Evolutionary conservation across 768 basidiomycete genomes (phyloP), one percentile per base, ranked within the genome.

Genomic region (Cyathus striatus): DNA sequence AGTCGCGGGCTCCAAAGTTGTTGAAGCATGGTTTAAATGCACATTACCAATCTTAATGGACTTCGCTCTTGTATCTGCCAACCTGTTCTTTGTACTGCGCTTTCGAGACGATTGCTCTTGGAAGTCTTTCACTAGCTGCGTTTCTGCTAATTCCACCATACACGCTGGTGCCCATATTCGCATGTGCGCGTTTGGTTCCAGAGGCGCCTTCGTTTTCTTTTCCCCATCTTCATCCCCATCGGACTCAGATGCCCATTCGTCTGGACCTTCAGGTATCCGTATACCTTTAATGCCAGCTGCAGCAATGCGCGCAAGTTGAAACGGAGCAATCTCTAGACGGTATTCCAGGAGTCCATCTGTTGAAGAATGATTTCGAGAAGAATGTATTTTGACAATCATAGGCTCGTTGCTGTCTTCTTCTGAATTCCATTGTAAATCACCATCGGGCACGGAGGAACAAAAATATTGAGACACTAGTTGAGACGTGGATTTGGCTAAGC

Each of bases 161-260:
- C 74, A 81, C 18, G 86, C 89, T 0, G 91, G 87, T 62, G 92
- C 75, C 91, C 91, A 95, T 9, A 91, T 57, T 12, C 84, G 72
- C 38, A 83, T 58, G 42, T 76, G 75, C 38, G 66, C 72, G n/a
- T 67, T 62, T 0, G 83, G 82, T 49, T 79, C 73, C 2, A 71
- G 64, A 3, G 76, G 62, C 20, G 61, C 63, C 51, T 63, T 68
- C 7, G 49, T 54, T 51, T 59, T 60, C 16, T 55, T 60, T 44
- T 61, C 64, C n/a, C 68, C 71, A 1, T 62, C 70, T 6, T 70
- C 78, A 3, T 70, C 73, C 0, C 68, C 76, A 3, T 69, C 76
- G 7, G 70, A 56, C 20, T 67, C 65, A 3, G 61, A 64, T 12
- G 76, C 53, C 75, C 78, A 65, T 55, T 79, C 62, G 56, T 82